Evolutionary conservation across 2,329 filamentous ascomycete genomes (phyloP), one percentile per base, ranked within the genome.

Genomic region (Alternaria brassicae): DNA sequence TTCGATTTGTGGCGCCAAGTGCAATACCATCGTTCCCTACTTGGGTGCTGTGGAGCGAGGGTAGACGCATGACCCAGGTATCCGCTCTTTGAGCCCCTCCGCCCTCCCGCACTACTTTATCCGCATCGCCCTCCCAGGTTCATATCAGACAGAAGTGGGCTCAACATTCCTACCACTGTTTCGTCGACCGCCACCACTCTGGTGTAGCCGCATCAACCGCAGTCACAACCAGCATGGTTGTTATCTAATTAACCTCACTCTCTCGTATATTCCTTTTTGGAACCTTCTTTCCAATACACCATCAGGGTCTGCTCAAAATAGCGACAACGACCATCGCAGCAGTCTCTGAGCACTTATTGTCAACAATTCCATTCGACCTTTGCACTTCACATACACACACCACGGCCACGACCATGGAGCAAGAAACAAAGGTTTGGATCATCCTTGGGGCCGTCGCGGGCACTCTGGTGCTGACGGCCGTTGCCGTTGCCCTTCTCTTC

Each of bases 361-460:
- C 32, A 39, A 21, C 49, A 21, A n/a, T 41, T 36, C 25, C 32
- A 19, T 32, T 27, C 48, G 53, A 30, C 37, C 36, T 53, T 27
- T 5, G 17, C 32, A 47, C 34, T 34, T 52, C 9, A 42, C 49
- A 34, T 34, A 36, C 21, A 25, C 21, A 25, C 41, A n/a, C 36
- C 30, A 19, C 21, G 27, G 19, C 4, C 56, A 66, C 44, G 25
- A 36, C 19, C 49, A 77, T 77, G 73, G 67, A 72, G 36, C 67
- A 72, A 61, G 63, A 72, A 61, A 70, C 63, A 28, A 74, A 71
- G 53, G 62, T 78, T 58, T 77, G 73, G 69, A 78, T 78, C 62
- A 75, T 78, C 40, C 67, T 79, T 17, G 74, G 70, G 54, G 71
- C 67, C 28, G 70, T 76, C 9, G 57, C 78, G 10, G 77, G 77